phyloP scores from a whole-genome alignment of 2,329 filamentous ascomycete genomes.

The Sporothrix schenckii region DNA sequence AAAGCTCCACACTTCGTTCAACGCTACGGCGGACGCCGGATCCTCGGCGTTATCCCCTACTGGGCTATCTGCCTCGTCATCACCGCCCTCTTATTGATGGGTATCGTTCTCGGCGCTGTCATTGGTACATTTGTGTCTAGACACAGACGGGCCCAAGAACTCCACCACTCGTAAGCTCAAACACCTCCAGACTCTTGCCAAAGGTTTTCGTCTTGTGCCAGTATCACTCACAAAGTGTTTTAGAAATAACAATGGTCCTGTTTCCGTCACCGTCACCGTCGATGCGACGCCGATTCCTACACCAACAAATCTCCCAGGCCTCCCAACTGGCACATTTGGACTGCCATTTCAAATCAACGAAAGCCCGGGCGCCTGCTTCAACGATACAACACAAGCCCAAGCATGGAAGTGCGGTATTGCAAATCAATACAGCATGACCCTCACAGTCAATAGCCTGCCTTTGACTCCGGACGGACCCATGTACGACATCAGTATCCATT shows the following conservation, averaged over 20 bases:
- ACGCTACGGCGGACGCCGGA: slow-evolving; percentile 55
- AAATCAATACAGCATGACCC: slow-evolving; percentile 45
- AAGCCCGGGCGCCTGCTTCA: slow-evolving; percentile 60
- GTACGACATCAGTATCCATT: slow-evolving; percentile 50
- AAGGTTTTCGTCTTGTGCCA: not conserved
- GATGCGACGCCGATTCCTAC: slow-evolving; percentile 57
- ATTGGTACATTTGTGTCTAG: slow-evolving; percentile 52
- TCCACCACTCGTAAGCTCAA: slow-evolving; percentile 15
- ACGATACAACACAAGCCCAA: slow-evolving; percentile 55
- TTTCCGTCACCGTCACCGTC: slow-evolving; percentile 45
- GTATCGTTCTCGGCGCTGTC: slow-evolving; percentile 60
- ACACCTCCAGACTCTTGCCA: not conserved
- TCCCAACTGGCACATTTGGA: slow-evolving; percentile 59
- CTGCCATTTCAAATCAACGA: slow-evolving; percentile 58
- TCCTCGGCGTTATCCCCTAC: slow-evolving; percentile 63
- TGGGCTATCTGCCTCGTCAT: slow-evolving; percentile 61
- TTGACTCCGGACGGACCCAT: slow-evolving; percentile 38
- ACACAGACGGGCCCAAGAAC: slow-evolving; percentile 40
- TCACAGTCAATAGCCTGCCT: slow-evolving; percentile 47
- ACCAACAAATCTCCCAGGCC: slow-evolving; percentile 55
- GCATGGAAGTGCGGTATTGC: slow-evolving; percentile 67
- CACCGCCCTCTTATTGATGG: slow-evolving; percentile 55
- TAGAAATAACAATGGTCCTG: slow-evolving; percentile 27
- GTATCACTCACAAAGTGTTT: not conserved
- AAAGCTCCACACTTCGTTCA: slow-evolving; percentile 56